Evolutionary conservation across 2,329 filamentous ascomycete species (phyloP), one percentile per base, ranked within the genome.

Genomic region (Nemania serpens): DNA sequence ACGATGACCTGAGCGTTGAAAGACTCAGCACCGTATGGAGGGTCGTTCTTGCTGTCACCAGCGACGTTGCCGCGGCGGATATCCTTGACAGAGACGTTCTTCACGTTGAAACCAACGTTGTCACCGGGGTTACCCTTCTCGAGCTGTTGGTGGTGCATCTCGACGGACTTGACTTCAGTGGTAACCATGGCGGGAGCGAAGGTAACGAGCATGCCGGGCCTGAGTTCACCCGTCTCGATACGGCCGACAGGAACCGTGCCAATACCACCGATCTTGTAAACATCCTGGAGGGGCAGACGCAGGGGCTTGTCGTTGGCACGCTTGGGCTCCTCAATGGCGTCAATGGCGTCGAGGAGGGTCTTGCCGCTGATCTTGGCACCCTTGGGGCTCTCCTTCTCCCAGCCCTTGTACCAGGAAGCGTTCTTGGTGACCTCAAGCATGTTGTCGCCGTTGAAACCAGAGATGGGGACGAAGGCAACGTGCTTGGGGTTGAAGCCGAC

Each of bases 81-180:
- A 82, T 99, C 95, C 93, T 99, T 99, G 85, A 99, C 95, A 82
- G 95, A 98, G 77, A 99, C 95, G 95, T 99, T 99, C 93, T 99
- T 99, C 85, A 99, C 94, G 91, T 99, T 99, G 93, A 99, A 99
- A 76, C 95, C 95, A 81, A 99, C 95, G 88, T 99, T 99, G 91
- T 99, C 95, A 89, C 95, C 95, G 78, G 95, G 95, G 72, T 91
- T 78, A 91, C 95, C 95, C 88, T 97, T 90, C 71, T 80, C 66
- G 74, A 99, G 93, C 90, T 97, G 93, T 88, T 97, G 92, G 93
- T 98, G 94, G 89, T 97, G 94, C 95, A 99, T 99, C 88, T 99
- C 95, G 77, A 99, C 95, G 82, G 94, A 98, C 93, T 99, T 99
- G 89, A 98, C 95, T 91, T 99, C 95, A 88, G 95, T 98, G 89